Base-by-base conservation (phyloP, 2,329 filamentous ascomycete species). In the Paracoccidioides brasiliensis region DNA sequence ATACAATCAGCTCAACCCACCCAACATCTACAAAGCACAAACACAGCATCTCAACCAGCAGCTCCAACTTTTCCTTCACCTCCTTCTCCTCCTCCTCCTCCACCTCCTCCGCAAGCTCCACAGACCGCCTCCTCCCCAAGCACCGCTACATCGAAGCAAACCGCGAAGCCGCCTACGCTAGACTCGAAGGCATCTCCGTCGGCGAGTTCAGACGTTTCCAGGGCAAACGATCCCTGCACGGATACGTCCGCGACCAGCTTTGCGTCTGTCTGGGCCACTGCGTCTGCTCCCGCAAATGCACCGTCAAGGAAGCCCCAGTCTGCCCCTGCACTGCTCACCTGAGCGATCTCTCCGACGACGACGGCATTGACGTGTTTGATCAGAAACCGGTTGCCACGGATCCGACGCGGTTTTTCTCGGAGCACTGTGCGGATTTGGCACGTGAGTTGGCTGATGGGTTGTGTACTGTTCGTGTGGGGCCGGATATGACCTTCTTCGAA, bases 281-380 rank as follows among this genome's bases (percentile, higher is more conserved):
- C 53, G 58, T 52, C 22, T 73, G 71, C 54, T 61, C 70, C 14
- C 51, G 40, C 22, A 61, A 63, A 12, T 73, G 71, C 51, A 72
- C 69, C 1, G 32, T 59, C 22, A 58, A 66, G 22, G 63, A 63
- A 5, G 60, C 65, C 52, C 62, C 61, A 9, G 45, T 41, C 9
- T 73, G 71, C 41, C 70, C 69, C 33, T 73, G 71, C 56, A 64
- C 67, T 5, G 64, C 66, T 48, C 64, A 69, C 32, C 63, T 68
- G 58, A 56, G 66, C 37, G 60, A 69, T 40, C 59, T 67, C 55
- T 58, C 64, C n/a, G 59, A 60, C 10, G 42, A 22, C 10, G 32
- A 7, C 9, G 44, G 8, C 28, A 28, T 6, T 30, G n/a, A n/a
- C 22, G 22, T 22, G 22, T 22, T 22, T 22, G 44, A 46, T 28